Evolutionary conservation across 331 rosid species (phyloP), one percentile per base, ranked within the genome.

Genomic region (Malus hybrid): DNA sequence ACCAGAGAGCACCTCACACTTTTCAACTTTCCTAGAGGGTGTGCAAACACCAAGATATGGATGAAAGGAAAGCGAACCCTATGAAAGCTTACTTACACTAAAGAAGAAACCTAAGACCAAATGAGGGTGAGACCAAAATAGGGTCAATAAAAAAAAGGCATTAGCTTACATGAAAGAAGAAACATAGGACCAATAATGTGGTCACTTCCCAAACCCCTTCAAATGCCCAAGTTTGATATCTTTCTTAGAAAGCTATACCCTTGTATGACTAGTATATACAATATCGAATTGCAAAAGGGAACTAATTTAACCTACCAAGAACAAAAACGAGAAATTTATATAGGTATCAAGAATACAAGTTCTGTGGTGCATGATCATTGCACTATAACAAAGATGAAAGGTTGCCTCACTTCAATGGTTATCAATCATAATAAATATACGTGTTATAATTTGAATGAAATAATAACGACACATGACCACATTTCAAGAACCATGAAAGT

Each of bases 241-340:
- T 19, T 67, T 67, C 10, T 5, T 5, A 24, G 22, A 36, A 34
- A 59, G 67, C 39, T 52, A 52, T 36, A 36, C 15, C 34, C 56
- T 36, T 22, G 6, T 44, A 13, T 55, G 54, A 33, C 32, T 13
- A 2, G 13, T 4, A 52, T 33, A n/a, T 50, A 50, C 13, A 42
- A 42, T 62, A 81, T 54, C 24, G 24, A 61, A 62, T 69, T 29
- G 14, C 66, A 65, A 79, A 63, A 66, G 64, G 14, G 42, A 73
- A 22, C 14, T 69, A 62, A 79, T 34, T 65, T 33, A 67, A 22
- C 12, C 64, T 52, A 18, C 63, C 74, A 70, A 22, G 6, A 44
- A 74, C 63, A 27, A 27, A 33, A 18, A 62, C 46, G 13, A 10
- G 46, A 39, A 9, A 39, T 39, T 39, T 10, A 9, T 39, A 39